A percentile compares a stretch with the other conserved stretches of the same genome.
These are phyloP conservation scores for Taphrina populina DNA, from an alignment of 1,139 yeast genomes.

Conservation along the genomic window DNA sequence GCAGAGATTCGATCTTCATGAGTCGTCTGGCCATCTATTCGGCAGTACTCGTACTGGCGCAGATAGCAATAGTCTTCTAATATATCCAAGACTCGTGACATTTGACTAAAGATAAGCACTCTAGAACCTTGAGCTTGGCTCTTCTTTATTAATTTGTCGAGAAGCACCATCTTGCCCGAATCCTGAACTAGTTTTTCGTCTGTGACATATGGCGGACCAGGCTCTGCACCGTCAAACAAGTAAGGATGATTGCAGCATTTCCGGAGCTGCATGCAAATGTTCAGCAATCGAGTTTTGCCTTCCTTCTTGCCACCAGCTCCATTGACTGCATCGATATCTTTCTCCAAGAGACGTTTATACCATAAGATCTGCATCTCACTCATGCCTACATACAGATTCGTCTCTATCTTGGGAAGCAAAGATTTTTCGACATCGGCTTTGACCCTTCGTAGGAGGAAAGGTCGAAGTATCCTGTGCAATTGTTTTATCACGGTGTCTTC, in stretches of 20 bases:
- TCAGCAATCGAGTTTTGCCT: constrained; percentile 82
- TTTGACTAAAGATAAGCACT: constrained; percentile 79
- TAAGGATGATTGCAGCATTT: constrained; percentile 98
- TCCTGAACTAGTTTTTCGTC: constrained; percentile 89
- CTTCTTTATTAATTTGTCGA: constrained; percentile 77
- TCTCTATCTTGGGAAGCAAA: constrained; percentile 78
- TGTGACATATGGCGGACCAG: constrained; percentile 97
- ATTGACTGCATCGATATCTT: constrained; percentile 94
- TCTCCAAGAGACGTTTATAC: constrained; percentile 84
- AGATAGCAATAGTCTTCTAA: constrained; percentile 88
- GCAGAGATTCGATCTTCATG: constrained; percentile 92
- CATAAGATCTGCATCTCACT: constrained; percentile 88
- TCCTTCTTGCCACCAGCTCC: constrained; percentile 87
- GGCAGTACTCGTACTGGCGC: constrained; percentile 78
- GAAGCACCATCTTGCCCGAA: constrained; percentile 83
- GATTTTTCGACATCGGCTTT: constrained; percentile 92
- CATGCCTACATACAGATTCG: constrained; percentile 90
- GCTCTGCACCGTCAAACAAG: constrained; percentile 96
- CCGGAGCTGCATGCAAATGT: constrained; percentile 93
- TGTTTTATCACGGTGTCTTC: constrained; percentile 75
- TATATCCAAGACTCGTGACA: constrained; percentile 89
- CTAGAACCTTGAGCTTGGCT: constrained; percentile 78
- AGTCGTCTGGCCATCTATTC: constrained; percentile 92
- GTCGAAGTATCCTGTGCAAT: constrained; percentile 83
- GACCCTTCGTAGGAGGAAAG: constrained; percentile 83